Evolutionary conservation across 1,284 basidiomycete genomes (phyloP), one percentile per base, ranked within the genome.

Genomic region (Rhodotorula sp.): DNA sequence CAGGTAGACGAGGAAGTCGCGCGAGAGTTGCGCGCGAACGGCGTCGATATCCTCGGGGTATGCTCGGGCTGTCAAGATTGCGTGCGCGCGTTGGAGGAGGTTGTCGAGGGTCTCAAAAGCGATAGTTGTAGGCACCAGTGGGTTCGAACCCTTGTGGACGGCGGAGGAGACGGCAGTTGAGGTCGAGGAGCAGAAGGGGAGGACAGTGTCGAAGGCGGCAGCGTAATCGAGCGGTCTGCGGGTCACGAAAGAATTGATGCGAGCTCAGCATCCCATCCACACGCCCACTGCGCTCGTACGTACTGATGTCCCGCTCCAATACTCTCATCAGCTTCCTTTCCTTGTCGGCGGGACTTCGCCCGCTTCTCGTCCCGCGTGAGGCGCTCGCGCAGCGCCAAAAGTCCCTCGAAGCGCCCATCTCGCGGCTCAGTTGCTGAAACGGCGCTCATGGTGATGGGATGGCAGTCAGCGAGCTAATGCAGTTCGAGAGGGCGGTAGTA

Each of bases 91-190:
- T 32, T 49, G 52, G 20, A 72, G 64, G 44, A 73, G 59, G 13
- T 66, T 44, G 29, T 70, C 66, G 63, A 73, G 68, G 0, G 61
- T 58, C 20, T 73, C 71, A n/a, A 67, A 64, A 5, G 68, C 68
- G 9, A 62, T 58, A 0, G 68, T 59, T 4, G 68, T 64, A 0
- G 68, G 64, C 0, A 54, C 47, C 39, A 57, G 22, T 10, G 52
- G 19, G 29, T 54, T 27, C 20, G 46, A 7, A 47, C 48, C 22
- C 51, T 63, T 48, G 39, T 49, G 19, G 34, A 51, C 24, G 59
- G 52, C 24, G 22, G 62, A 39, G 13, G 39, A n/a, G 58, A 65
- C 51, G 39, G 51, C 60, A 13, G 34, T 34, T 6, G 9, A 22
- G 2, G 32, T 7, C n/a, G 59, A 54, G 22, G 53, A 44, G 27